These are phyloP conservation scores for Diaporthe sp. DNA, from an alignment of 2,329 filamentous ascomycete species.

Conservation along the genomic window DNA sequence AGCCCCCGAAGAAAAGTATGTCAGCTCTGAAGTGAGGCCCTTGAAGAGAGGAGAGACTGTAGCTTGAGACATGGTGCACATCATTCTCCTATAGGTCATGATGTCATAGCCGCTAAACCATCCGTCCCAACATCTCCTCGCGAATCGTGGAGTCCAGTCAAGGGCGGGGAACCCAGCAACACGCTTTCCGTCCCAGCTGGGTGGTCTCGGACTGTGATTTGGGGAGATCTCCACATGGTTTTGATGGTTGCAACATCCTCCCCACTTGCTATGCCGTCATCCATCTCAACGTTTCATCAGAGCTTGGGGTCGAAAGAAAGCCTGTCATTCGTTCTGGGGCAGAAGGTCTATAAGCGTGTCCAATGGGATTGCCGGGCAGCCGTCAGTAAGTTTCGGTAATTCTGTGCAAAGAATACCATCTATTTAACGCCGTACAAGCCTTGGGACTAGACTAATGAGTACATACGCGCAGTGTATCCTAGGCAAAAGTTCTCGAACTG, in stretches of 20 bases:
- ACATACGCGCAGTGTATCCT: too few species aligned
- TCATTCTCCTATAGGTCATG: not conserved
- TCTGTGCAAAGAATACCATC: not conserved
- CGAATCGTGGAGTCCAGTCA: not conserved
- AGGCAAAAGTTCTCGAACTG: too few species aligned
- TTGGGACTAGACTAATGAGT: too few species aligned
- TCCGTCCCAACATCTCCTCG: not conserved
- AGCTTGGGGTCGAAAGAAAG: too few species aligned
- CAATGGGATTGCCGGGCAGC: not conserved
- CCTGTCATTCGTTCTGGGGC: not conserved
- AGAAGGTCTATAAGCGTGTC: not conserved
- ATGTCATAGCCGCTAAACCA: not conserved
- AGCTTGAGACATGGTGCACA: not conserved
- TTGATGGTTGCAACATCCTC: not conserved
- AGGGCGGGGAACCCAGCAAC: slow-evolving; percentile 8
- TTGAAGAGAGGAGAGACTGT: not conserved
- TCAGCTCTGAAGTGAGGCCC: not conserved
- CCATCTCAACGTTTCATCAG: not conserved
- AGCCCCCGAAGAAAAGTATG: not conserved
- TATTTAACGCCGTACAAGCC: not conserved
- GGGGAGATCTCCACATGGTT: not conserved
- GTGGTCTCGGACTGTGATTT: not conserved
- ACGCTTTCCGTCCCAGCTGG: not conserved
- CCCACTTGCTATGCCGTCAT: slow-evolving; percentile 3
- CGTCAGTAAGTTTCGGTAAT: not conserved